phyloP scores from a whole-genome alignment of 257 asterid species.

The Fraxinus cuspidata region DNA sequence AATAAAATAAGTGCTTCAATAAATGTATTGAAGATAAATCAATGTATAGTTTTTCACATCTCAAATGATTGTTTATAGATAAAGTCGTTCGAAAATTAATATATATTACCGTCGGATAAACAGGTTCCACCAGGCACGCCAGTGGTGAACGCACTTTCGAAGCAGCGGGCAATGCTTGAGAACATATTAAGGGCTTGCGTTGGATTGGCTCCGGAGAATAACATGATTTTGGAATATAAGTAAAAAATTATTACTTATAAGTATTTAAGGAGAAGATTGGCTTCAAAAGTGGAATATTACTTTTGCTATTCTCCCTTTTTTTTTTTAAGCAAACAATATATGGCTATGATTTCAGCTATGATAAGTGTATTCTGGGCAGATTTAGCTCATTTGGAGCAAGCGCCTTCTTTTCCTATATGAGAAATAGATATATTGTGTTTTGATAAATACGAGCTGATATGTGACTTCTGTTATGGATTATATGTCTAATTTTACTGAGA shows the following conservation, averaged over 20 bases:
- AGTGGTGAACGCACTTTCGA: conserved; percentile 91
- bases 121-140: conserved; percentile 99
- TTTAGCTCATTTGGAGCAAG: neutral
- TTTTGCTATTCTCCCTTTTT: neutral
- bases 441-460: neutral
- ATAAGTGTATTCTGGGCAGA: neutral
- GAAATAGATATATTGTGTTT: neutral
- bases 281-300: neutral
- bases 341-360: neutral
- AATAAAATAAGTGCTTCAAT: neutral
- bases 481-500: too few relatives aligned
- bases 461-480: too few relatives aligned
- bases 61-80: neutral
- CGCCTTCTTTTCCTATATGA: neutral
- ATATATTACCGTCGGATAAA: neutral
- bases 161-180: conserved; percentile 98
- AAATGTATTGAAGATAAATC: neutral
- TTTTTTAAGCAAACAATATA: neutral
- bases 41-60: neutral
- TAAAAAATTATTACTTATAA: conserved; percentile 29
- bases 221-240: conserved; percentile 97
- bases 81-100: neutral
- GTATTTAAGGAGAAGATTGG: neutral
- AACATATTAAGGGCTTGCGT: conserved; percentile 95
- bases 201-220: conserved; percentile 97